Base-by-base conservation (phyloP, 805 yeast genomes). In the Candida insectorum region DNA sequence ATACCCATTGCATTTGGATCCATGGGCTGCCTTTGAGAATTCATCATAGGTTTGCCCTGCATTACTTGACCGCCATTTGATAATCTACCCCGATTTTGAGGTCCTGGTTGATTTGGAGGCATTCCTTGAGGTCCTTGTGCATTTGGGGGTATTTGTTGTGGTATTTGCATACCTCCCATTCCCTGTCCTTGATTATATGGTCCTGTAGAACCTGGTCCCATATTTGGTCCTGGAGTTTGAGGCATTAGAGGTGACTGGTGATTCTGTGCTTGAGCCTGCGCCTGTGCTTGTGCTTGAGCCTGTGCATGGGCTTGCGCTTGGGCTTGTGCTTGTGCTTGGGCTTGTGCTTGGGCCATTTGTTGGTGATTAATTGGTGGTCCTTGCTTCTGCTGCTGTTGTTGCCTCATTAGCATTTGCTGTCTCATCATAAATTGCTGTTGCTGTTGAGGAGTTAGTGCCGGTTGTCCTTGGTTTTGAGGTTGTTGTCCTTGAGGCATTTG, bases 371-470 rank as follows among this genome's bases (percentile, higher is more conserved):
- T 23, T n/a, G 9, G 26, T 10, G 13, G n/a, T 24, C 15, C 23
- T 20, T 20, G 26, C 9, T 26, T 26, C 26, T 45, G 49, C 21
- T 40, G 48, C n/a, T 45, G 45, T 24, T 43, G 48, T 26, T 50
- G 60, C 29, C 48, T 56, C 13, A 47, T 54, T 34, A 49, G 48
- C 36, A 40, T 41, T 35, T 47, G 43, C 29, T 58, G 63, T 33
- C 56, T 57, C 31, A 54, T 56, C 29, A 43, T 38, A 24, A 44
- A 40, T 19, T 47, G 55, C 18, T 49, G 36, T 37, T 56, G 61
- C 30, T 61, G 57, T 29, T 50, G 62, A 14, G 32, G 48, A 19
- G 31, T 19, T 26, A 24, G 16, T 19, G 27, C 16, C 10, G 33
- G 33, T 26, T 30, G 34, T 14, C 30, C 14, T 5, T 11, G 8